Conservation (phyloP, 257 asterid species). For the Petunia axillaris region DNA sequence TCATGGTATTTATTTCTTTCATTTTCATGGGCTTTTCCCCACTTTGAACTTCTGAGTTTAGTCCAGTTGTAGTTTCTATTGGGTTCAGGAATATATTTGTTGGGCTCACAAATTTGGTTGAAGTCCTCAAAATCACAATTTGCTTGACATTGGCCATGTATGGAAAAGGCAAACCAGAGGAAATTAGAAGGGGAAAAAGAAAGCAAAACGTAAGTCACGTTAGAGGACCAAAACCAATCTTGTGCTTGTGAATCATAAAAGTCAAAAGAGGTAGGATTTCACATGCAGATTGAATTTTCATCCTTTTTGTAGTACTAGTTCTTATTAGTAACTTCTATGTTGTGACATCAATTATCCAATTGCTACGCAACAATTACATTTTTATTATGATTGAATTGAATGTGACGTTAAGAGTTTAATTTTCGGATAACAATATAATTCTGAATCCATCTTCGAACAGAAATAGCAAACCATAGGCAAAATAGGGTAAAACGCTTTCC, state of each 20-base stretch:
- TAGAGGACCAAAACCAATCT: not conserved
- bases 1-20: too few species aligned
- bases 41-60: too few species aligned
- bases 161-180: too few species aligned
- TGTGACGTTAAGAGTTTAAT: not conserved
- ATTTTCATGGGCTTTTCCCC: too few species aligned
- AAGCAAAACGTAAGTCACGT: not conserved
- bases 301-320: not conserved
- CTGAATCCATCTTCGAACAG: not conserved
- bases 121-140: too few species aligned
- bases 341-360: not conserved
- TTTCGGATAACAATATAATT: not conserved
- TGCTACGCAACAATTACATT: not conserved
- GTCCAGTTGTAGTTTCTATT: too few species aligned
- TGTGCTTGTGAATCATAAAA: constrained; percentile 27
- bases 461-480: not conserved
- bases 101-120: too few species aligned
- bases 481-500: not conserved
- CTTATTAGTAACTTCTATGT: too few species aligned
- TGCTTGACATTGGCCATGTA: too few species aligned
- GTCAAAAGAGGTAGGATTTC: constrained; percentile 30
- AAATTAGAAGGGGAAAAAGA: too few species aligned
- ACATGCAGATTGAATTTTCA: constrained; percentile 19
- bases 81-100: too few species aligned
- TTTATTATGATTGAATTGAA: not conserved